Base-by-base conservation (phyloP, 2,329 filamentous ascomycete species). In the Cladosporium velox region DNA sequence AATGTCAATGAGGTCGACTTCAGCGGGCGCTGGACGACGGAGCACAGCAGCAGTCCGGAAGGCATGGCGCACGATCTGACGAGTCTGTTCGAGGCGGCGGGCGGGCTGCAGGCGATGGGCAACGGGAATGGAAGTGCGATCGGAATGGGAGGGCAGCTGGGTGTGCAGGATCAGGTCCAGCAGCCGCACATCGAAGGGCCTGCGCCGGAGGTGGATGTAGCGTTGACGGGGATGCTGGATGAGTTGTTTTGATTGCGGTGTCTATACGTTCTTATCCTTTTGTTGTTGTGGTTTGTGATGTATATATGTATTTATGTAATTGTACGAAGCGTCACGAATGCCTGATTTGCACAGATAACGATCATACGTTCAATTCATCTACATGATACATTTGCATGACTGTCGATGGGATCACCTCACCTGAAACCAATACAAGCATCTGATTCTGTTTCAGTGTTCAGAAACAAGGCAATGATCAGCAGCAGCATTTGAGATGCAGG, bases 31-130 rank as follows among this genome's bases (percentile, higher is more conserved):
- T 70, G 38, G 66, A 67, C 38, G 41, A 54, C 51, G 18, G 70
- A 68, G 44, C 72, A 83, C 14, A 84, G 83, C 28, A 85, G 81
- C 47, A 86, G 83, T 69, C 86, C 87, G 59, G 85, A 88, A 70
- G 84, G 84, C 10, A 83, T 88, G 73, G 87, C 88, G 63, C 87
- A 87, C 67, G 87, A 89, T 73, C 75, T 90, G 59, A 88, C 86
- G 4, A 86, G 83, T 68, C 73, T 89, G 55, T 90, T 90, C 66
- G 87, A 90, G 71, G 85, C 87, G 44, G 86, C 87, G 4, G 87
- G 87, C 0, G 84, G 83, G 0, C 84, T 83, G 60, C 72, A 73
- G 34, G 69, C 55, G 3, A 65, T 65, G 55, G 64, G 64, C 18
- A 57, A 65, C 34, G 57, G 64, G 1, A 34, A 65, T 21, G 49